Base-by-base conservation (phyloP, 768 basidiomycete species). In the Pulveroboletus sp. region DNA sequence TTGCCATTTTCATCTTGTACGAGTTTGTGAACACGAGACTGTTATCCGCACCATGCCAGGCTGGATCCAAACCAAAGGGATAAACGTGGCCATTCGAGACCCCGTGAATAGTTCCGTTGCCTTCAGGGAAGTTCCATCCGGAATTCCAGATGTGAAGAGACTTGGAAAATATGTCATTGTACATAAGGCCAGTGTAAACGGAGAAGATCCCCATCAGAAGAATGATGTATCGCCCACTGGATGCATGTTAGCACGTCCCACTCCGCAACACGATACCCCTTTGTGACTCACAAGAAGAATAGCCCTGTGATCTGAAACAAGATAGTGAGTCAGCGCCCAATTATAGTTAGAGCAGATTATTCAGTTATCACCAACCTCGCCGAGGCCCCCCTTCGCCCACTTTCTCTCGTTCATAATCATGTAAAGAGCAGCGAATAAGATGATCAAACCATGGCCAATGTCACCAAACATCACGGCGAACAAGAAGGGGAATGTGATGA, bases 401-500 rank as follows among this genome's bases (percentile, higher is more conserved):
- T 80, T 84, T 68, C 78, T 82, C 71, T 99, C 96, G n/a, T 79
- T 74, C 47, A 86, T 47, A 63, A 97, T 92, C 90, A 98, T 93
- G 50, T 80, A 83, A 2, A 85, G 49, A 4, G 91, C 95, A 16
- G 85, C 81, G 35, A 78, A 62, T 55, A 88, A 77, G 59, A 90
- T 87, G 62, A 98, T 83, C 52, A 81, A 73, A 26, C 93, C 96
- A 70, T 99, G 96, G 4, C 96, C 96, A 63, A 98, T 89, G 70
- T 99, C 96, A 61, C 96, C 96, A 65, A 99, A 99, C 96, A 99
- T 99, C 72, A 99, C 91, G 5, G 93, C 95, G 61, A 98, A 99
- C 57, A 99, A 71, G 82, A 99, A 98, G 0, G 96, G 96, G 82
- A 96, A 96, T 2, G 93, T 96, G 58, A 88, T 74, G 57, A 90